Base-by-base conservation (phyloP, 2,329 filamentous ascomycete genomes). In the Pestalotiopsis sp. region DNA sequence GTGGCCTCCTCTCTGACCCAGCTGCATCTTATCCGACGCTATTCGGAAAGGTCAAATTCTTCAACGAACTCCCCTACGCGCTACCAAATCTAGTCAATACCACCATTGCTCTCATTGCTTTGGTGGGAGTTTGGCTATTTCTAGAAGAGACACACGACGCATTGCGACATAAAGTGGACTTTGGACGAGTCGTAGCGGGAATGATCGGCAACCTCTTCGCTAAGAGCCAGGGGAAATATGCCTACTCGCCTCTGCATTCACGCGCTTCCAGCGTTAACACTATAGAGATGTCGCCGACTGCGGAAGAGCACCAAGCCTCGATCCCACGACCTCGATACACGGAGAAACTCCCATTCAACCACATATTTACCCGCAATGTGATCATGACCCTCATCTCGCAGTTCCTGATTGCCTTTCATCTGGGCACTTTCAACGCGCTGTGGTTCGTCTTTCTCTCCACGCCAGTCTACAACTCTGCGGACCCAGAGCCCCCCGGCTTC, bases 361-460 rank as follows among this genome's bases (percentile, higher is more conserved):
- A 81, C 27, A 85, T 90, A 65, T 87, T 90, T 73, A 90, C 83
- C 3, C 83, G 80, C 61, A 89, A 89, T 68, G 85, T 89, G 20
- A 72, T 77, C 64, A 76, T 86, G 64, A 89, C 86, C 0, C 76
- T 95, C 2, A 71, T 90, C n/a, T 86, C 87, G 9, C 90, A 92
- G 72, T 91, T 91, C 73, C 85, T 94, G 69, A 86, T 94, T 62
- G 88, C 90, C 20, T 88, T 93, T 72, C 92, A 94, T 79, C 85
- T 93, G 74, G 91, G 90, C 69, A 91, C 92, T 36, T 95, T 94
- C 82, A 92, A 93, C 76, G 88, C 91, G 2, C 86, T 95, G 59
- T 93, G 91, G 83, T 92, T 93, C 70, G 85, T 93, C 65, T 94
- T 95, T 78, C 85, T 95, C 60, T 93, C 92, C 1, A 92, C 91